Evolutionary conservation across 768 basidiomycete species (phyloP).

Genomic region (Hygrophorus russula): DNA sequence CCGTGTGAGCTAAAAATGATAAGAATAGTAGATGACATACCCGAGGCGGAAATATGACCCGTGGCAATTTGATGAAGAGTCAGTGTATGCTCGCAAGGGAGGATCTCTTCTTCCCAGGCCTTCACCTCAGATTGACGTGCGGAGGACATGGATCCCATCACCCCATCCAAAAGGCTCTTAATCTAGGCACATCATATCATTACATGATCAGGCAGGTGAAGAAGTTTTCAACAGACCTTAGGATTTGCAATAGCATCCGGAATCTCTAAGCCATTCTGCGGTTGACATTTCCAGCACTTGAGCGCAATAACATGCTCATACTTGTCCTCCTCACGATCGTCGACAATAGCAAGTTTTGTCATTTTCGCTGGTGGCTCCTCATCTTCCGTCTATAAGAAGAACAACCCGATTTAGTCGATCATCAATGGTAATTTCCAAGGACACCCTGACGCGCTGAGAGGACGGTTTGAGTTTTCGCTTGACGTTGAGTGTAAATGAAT

Average conservation of each 20-base stretch:
- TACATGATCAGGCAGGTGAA: background rate
- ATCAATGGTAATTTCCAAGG: background rate
- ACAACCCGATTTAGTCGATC: background rate
- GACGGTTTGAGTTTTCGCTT: slow-evolving; percentile 59
- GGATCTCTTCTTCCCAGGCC: slow-evolving; percentile 95
- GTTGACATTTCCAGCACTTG: slow-evolving; percentile 71
- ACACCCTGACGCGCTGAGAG: slow-evolving; percentile 47
- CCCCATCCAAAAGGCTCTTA: slow-evolving; percentile 44
- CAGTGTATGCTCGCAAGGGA: slow-evolving; percentile 72
- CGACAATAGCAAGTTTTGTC: slow-evolving; percentile 78
- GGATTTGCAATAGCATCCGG: slow-evolving; percentile 24
- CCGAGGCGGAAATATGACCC: slow-evolving; percentile 40
- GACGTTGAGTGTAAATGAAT: slow-evolving; percentile 71
- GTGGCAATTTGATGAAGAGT: slow-evolving; percentile 31
- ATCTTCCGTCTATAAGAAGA: slow-evolving; percentile 44
- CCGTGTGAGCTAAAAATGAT: background rate
- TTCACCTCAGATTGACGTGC: slow-evolving; percentile 91
- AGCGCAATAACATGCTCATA: slow-evolving; percentile 58
- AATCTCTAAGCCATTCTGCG: slow-evolving; percentile 33
- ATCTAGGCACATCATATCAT: slow-evolving; percentile 23
- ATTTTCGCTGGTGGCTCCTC: slow-evolving; percentile 84
- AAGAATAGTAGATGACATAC: slow-evolving; percentile 19
- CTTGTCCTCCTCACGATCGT: slow-evolving; percentile 83
- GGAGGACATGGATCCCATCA: slow-evolving; percentile 78
- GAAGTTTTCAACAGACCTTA: slow-evolving; percentile 16